Percentiles rank a stretch among this genome's conserved stretches.
phyloP scores from a whole-genome alignment of 2,329 filamentous ascomycete species.

The Ceratocystis smalleyi region DNA sequence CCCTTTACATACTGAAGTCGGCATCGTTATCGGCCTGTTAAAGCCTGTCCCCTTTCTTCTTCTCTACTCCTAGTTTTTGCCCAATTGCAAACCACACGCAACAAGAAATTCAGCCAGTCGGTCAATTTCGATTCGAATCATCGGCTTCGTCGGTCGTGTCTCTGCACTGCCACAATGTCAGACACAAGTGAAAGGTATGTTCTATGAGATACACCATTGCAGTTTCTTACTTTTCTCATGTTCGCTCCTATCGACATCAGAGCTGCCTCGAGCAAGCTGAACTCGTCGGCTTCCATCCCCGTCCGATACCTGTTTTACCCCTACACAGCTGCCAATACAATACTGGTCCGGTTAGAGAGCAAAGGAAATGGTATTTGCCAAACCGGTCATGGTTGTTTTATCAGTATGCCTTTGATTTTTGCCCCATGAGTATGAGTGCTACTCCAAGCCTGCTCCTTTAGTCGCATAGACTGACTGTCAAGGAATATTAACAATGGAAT shows the following conservation, averaged over 20 bases:
- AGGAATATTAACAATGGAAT: not conserved
- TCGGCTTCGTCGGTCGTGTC: constrained; percentile 1
- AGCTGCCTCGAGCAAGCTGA: not conserved
- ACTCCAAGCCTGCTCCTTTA: too few species aligned
- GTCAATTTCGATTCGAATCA: not conserved
- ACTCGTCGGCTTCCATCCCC: not conserved
- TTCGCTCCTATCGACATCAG: not conserved
- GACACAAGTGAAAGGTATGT: constrained; percentile 26
- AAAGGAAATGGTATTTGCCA: too few species aligned
- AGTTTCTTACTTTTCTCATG: not conserved
- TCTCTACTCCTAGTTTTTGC: not conserved
- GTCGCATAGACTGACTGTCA: not conserved
- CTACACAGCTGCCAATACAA: too few species aligned
- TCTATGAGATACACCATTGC: not conserved
- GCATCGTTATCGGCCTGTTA: not conserved
- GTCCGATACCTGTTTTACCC: not conserved
- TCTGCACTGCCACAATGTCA: constrained; percentile 23
- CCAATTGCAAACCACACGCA: not conserved
- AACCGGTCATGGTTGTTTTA: too few species aligned
- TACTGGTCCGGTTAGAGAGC: too few species aligned
- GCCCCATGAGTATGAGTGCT: too few species aligned
- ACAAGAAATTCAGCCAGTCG: not conserved
- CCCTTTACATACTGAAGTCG: not conserved
- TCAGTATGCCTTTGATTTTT: too few species aligned
- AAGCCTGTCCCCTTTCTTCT: not conserved